A percentile compares a stretch with the other conserved stretches of the same genome.
Evolutionary conservation across 2,329 filamentous ascomycete species (phyloP).

Genomic region (Penicillium olsonii): DNA sequence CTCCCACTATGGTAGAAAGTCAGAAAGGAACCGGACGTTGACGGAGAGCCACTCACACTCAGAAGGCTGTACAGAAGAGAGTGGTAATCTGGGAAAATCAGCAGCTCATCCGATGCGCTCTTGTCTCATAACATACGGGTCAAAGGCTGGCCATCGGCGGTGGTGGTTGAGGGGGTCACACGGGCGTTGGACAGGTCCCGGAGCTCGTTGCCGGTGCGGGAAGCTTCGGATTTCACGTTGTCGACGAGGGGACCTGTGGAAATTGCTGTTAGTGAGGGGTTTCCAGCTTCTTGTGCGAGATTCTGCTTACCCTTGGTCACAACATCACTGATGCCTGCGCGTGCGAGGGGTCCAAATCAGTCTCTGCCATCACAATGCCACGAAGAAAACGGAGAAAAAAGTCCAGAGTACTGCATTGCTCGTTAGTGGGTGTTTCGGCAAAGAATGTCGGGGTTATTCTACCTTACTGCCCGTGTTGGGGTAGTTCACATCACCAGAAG

Average conservation of each 20-base stretch:
- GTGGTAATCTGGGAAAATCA: slow-evolving; percentile 58
- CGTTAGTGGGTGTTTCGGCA: slow-evolving; percentile 15
- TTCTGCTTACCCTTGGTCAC: slow-evolving; percentile 27
- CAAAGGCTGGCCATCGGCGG: slow-evolving; percentile 62
- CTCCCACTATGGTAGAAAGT: slow-evolving; percentile 56
- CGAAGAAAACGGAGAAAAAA: background rate
- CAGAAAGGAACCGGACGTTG: background rate
- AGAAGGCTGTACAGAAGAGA: slow-evolving; percentile 67
- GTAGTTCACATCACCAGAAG: slow-evolving; percentile 40
- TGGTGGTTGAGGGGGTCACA: slow-evolving; percentile 54
- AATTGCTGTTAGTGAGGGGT: slow-evolving; percentile 18
- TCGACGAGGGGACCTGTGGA: slow-evolving; percentile 56
- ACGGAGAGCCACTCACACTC: slow-evolving; percentile 49
- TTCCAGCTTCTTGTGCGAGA: slow-evolving; percentile 1
- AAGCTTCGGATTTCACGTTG: slow-evolving; percentile 57
- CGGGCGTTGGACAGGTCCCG: slow-evolving; percentile 58
- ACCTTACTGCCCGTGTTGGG: slow-evolving; percentile 45
- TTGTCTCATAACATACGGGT: slow-evolving; percentile 51
- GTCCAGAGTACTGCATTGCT: slow-evolving; percentile 16
- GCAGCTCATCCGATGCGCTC: slow-evolving; percentile 1
- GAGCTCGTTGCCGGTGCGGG: slow-evolving; percentile 60
- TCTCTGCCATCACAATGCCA: slow-evolving; percentile 10
- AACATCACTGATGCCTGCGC: slow-evolving; percentile 27
- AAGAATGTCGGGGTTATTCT: slow-evolving; percentile 10
- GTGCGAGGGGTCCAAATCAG: slow-evolving; percentile 16